Conservation (phyloP, 768 basidiomycete genomes). For the Tubosaeta sp. region DNA sequence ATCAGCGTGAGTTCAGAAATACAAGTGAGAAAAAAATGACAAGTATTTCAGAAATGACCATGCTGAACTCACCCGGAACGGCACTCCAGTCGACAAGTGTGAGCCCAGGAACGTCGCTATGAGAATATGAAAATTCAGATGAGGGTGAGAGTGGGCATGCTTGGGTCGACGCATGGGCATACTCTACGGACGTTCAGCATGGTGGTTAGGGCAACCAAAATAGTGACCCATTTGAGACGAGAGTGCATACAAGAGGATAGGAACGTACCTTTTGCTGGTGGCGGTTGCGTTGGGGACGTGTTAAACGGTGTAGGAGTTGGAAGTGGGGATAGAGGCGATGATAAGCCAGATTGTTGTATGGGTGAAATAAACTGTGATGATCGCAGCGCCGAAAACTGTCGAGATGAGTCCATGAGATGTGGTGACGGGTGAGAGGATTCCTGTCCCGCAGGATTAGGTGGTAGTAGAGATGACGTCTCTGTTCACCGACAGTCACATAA, state of each 20-base stretch:
- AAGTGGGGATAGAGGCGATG: neutral
- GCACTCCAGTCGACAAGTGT: slow-evolving; percentile 8
- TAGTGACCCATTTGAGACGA: neutral
- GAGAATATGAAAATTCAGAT: neutral
- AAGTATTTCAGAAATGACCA: neutral
- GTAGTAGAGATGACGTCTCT: neutral
- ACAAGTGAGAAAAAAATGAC: neutral
- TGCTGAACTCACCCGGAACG: slow-evolving; percentile 5
- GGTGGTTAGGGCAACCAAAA: neutral
- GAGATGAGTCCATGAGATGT: neutral
- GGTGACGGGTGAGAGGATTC: neutral
- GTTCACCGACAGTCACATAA: neutral
- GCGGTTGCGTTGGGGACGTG: neutral
- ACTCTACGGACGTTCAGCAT: slow-evolving; percentile 7
- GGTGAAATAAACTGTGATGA: neutral
- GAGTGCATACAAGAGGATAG: neutral
- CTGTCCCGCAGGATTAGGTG: neutral
- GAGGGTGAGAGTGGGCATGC: neutral
- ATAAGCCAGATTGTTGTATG: neutral
- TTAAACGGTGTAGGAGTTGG: neutral
- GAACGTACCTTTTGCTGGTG: slow-evolving; percentile 5
- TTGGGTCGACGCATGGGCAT: slow-evolving; percentile 11
- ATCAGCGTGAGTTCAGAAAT: neutral
- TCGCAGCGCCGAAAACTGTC: neutral
- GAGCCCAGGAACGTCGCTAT: neutral